phyloP scores from a whole-genome alignment of 768 basidiomycete genomes.

The Auricularia sp. region DNA sequence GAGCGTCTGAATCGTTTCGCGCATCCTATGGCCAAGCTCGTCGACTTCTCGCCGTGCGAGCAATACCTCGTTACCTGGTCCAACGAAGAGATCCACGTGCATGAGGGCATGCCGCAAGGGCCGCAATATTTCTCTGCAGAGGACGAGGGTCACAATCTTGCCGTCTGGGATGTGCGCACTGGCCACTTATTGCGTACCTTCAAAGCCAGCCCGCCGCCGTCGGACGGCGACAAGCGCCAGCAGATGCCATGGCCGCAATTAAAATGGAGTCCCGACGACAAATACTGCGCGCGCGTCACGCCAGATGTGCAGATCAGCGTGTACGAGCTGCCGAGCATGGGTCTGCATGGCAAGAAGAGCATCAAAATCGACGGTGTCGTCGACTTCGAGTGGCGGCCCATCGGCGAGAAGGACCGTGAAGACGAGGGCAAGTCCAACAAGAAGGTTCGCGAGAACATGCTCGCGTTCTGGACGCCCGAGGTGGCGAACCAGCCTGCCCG shows the following conservation, averaged over 20 bases:
- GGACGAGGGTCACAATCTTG: slow-evolving; percentile 93
- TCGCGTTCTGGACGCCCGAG: slow-evolving; percentile 97
- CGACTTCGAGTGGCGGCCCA: slow-evolving; percentile 98
- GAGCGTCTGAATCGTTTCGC: slow-evolving; percentile 83
- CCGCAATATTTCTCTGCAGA: slow-evolving; percentile 82
- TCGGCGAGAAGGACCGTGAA: slow-evolving; percentile 80
- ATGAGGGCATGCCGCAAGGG: slow-evolving; percentile 70
- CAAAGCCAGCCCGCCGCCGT: slow-evolving; percentile 42
- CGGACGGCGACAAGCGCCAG: slow-evolving; percentile 60
- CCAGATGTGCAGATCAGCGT: slow-evolving; percentile 92
- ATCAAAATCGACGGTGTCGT: slow-evolving; percentile 95
- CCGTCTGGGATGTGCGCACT: slow-evolving; percentile 97
- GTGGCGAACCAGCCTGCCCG: slow-evolving; percentile 93
- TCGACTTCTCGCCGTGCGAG: slow-evolving; percentile 97
- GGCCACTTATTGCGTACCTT: slow-evolving; percentile 90
- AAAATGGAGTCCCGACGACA: slow-evolving; percentile 97
- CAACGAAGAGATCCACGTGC: slow-evolving; percentile 81
- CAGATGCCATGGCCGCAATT: slow-evolving; percentile 75
- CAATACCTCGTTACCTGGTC: slow-evolving; percentile 97
- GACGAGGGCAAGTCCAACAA: slow-evolving; percentile 47
- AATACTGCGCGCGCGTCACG: slow-evolving; percentile 82
- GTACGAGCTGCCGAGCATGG: slow-evolving; percentile 91
- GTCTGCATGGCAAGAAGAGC: slow-evolving; percentile 89
- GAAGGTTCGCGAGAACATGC: slow-evolving; percentile 76
- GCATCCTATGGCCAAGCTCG: slow-evolving; percentile 87